Evolutionary conservation across 805 yeast genomes (phyloP).

Genomic region (Phaffomyces thermotolerans): DNA sequence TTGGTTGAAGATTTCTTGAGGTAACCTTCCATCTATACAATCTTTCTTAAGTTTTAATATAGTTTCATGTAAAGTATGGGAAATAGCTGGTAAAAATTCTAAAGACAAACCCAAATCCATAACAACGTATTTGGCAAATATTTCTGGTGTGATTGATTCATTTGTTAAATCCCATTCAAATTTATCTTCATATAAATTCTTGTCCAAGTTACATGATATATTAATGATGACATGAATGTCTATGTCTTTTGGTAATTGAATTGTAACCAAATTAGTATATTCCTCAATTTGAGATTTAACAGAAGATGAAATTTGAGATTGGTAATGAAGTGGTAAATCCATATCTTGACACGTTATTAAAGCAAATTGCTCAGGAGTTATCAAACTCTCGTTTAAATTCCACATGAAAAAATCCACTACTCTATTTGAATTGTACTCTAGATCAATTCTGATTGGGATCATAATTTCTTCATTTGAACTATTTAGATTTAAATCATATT

Average conservation of each 20-base stretch:
- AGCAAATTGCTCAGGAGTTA: slow-evolving; percentile 89
- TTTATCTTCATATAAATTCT: slow-evolving; percentile 80
- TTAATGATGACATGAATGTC: slow-evolving; percentile 73
- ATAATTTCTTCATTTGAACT: slow-evolving; percentile 54
- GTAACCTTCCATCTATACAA: slow-evolving; percentile 60
- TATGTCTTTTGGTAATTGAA: slow-evolving; percentile 60
- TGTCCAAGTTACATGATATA: slow-evolving; percentile 74
- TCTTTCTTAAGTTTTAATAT: slow-evolving; percentile 73
- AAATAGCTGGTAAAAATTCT: slow-evolving; percentile 85
- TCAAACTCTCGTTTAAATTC: slow-evolving; percentile 75
- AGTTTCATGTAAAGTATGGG: slow-evolving; percentile 80
- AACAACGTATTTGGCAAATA: slow-evolving; percentile 75
- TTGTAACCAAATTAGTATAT: slow-evolving; percentile 51
- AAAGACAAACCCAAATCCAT: slow-evolving; percentile 75
- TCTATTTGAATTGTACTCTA: slow-evolving; percentile 80
- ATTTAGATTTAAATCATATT: slow-evolving; percentile 19
- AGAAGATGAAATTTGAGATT: slow-evolving; percentile 56
- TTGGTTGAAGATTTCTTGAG: slow-evolving; percentile 45
- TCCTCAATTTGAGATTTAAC: slow-evolving; percentile 80
- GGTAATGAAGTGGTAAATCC: slow-evolving; percentile 64
- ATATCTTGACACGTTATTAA: slow-evolving; percentile 72
- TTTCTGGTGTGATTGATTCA: slow-evolving; percentile 52
- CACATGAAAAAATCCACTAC: slow-evolving; percentile 85
- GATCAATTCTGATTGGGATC: slow-evolving; percentile 80
- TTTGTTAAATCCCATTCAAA: slow-evolving; percentile 85